phyloP scores from a whole-genome alignment of 345 rosid genomes.

The Brassica carinata region DNA sequence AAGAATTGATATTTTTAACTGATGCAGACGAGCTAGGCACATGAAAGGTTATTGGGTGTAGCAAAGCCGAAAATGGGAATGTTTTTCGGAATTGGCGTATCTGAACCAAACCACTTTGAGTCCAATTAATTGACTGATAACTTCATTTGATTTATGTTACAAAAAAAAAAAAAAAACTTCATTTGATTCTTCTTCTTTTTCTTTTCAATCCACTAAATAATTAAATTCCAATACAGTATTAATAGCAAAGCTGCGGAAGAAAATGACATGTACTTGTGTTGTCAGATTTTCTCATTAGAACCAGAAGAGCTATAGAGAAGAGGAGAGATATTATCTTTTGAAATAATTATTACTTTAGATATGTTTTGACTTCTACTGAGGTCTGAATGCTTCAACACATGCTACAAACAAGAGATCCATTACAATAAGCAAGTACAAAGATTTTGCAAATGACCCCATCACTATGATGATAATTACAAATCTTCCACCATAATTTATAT shows the following conservation, averaged over 20 bases:
- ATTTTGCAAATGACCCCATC: constrained; percentile 20
- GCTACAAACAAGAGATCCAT: constrained; percentile 15
- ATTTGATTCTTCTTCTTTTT: not conserved
- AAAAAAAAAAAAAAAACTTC: too few species aligned
- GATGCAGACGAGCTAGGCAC: not conserved
- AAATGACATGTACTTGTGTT: constrained; percentile 11
- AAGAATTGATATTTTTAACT: not conserved
- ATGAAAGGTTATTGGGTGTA: constrained; percentile 3
- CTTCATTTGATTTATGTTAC: not conserved
- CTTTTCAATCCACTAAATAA: not conserved
- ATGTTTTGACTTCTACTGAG: constrained; percentile 6
- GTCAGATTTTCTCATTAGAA: constrained; percentile 1
- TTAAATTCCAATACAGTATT: not conserved
- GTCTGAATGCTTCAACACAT: too few species aligned
- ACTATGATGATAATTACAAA: constrained; percentile 39
- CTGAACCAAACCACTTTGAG: constrained; percentile 22
- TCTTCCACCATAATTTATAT: constrained; percentile 28
- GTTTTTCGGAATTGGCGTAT: constrained; percentile 13
- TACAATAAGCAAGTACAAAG: constrained; percentile 6
- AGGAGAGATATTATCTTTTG: not conserved
- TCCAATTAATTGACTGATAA: constrained; percentile 17
- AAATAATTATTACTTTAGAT: not conserved
- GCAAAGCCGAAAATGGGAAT: constrained; percentile 31
- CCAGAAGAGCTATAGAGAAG: constrained; percentile 3
- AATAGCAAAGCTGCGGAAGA: constrained; percentile 8